A percentile compares a stretch with the other conserved stretches of the same genome.
Conservation (phyloP, 148 eudicot species). For the Chenopodium suecicum region DNA sequence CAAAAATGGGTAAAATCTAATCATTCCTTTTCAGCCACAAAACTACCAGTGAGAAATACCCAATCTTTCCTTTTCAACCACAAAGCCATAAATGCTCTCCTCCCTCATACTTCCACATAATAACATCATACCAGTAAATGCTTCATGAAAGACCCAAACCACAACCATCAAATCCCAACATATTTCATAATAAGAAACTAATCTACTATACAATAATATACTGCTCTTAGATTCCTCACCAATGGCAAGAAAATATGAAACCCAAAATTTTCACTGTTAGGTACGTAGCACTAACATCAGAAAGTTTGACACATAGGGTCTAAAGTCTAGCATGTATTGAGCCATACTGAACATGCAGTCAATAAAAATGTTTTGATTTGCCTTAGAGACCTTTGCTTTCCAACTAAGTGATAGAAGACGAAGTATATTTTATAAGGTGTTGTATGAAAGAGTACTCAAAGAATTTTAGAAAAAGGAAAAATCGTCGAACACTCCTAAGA, state of each 20-base stretch:
- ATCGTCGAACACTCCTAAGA: not conserved
- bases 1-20: not conserved
- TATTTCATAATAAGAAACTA: not conserved
- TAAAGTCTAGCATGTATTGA: not conserved
- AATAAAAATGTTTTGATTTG: not conserved
- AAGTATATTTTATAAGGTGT: not conserved
- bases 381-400: not conserved
- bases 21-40: too few relatives aligned
- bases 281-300: not conserved
- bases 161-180: not conserved
- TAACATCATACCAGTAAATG: not conserved
- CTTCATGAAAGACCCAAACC: not conserved
- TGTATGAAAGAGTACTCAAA: not conserved
- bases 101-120: not conserved
- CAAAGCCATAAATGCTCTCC: not conserved
- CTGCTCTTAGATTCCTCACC: not conserved
- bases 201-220: too few relatives aligned
- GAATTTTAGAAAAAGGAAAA: not conserved
- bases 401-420: not conserved
- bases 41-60: too few relatives aligned
- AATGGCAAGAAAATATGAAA: not conserved
- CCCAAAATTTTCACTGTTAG: too few relatives aligned
- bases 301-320: not conserved
- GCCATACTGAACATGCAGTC: not conserved
- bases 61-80: too few relatives aligned